Percentiles rank a stretch among this genome's conserved stretches.
phyloP scores from a whole-genome alignment of 139 green algal species.

The Ulvella scutata region DNA sequence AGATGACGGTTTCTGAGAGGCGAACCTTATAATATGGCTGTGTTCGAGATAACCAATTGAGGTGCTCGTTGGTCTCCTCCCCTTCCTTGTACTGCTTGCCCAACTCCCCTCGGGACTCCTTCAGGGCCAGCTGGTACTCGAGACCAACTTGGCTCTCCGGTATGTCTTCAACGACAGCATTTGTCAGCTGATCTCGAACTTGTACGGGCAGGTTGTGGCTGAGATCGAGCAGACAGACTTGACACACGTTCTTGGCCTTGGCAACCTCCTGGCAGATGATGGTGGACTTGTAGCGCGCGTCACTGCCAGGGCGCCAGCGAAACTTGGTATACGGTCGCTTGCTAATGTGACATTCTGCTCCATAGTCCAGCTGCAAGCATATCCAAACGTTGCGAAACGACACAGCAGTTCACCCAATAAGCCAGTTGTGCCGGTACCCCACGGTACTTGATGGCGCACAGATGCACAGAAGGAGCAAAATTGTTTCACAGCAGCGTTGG shows the following conservation, averaged over 20 bases:
- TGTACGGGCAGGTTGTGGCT: slow-evolving; percentile 90
- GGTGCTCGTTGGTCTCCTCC: slow-evolving; percentile 44
- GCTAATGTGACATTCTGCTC: slow-evolving; percentile 77
- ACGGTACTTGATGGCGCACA: too few species aligned
- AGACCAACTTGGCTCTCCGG: slow-evolving; percentile 72
- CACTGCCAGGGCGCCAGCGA: slow-evolving; percentile 70
- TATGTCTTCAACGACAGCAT: slow-evolving; percentile 34
- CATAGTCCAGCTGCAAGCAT: slow-evolving; percentile 62
- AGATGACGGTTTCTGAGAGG: not conserved
- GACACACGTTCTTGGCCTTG: slow-evolving; percentile 97
- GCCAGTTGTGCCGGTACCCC: too few species aligned
- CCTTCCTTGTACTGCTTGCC: slow-evolving; percentile 1
- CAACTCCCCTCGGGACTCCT: slow-evolving; percentile 8
- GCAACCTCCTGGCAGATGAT: slow-evolving; percentile 97
- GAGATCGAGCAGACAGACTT: slow-evolving; percentile 94
- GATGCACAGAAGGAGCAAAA: not conserved
- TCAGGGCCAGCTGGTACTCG: slow-evolving; percentile 64
- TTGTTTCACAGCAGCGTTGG: not conserved
- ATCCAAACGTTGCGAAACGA: not conserved
- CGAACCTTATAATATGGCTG: slow-evolving; percentile 95
- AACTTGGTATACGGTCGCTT: slow-evolving; percentile 84
- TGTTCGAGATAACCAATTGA: slow-evolving; percentile 70
- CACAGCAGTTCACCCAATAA: too few species aligned
- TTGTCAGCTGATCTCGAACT: slow-evolving; percentile 42
- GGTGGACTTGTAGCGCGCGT: slow-evolving; percentile 93